Percentiles rank a stretch among this genome's conserved stretches.
These are phyloP conservation scores for Saturnispora hagleri DNA, from an alignment of 805 yeast genomes.

Conservation along the genomic window DNA sequence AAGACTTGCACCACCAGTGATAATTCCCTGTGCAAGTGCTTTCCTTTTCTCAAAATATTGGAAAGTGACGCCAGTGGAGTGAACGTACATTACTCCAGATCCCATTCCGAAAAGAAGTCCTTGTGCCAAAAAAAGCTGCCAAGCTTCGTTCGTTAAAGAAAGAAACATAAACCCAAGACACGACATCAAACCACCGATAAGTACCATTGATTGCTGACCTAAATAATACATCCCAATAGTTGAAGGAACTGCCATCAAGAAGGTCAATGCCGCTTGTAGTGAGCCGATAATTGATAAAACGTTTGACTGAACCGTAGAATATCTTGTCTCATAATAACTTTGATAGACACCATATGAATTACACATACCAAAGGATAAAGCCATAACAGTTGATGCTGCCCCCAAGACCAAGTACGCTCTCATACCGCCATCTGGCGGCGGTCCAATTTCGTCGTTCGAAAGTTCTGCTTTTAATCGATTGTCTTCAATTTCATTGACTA, in stretches of 20 bases:
- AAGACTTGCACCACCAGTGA: slow-evolving; percentile 40
- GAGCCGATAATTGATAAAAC: slow-evolving; percentile 48
- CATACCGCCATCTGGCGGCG: slow-evolving; percentile 38
- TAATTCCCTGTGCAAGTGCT: slow-evolving; percentile 39
- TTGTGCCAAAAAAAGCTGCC: slow-evolving; percentile 63
- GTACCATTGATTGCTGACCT: slow-evolving; percentile 33
- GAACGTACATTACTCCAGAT: slow-evolving; percentile 46
- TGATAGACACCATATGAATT: slow-evolving; percentile 53
- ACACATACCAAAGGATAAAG: slow-evolving; percentile 50
- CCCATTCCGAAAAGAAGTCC: slow-evolving; percentile 56
- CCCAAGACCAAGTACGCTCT: slow-evolving; percentile 44
- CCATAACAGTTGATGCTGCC: slow-evolving; percentile 36
- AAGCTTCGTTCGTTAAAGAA: slow-evolving; percentile 42
- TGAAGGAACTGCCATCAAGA: slow-evolving; percentile 40
- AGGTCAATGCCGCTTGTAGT: slow-evolving; percentile 38
- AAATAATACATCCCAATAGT: slow-evolving; percentile 32
- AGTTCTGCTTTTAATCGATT: neutral
- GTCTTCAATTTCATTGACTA: neutral
- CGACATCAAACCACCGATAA: slow-evolving; percentile 36
- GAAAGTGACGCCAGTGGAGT: slow-evolving; percentile 50
- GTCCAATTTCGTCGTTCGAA: neutral
- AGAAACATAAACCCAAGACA: slow-evolving; percentile 46
- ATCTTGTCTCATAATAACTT: slow-evolving; percentile 35
- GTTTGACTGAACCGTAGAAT: slow-evolving; percentile 35
- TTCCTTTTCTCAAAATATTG: slow-evolving; percentile 59